Evolutionary conservation across 306 rosid genomes (phyloP), one percentile per base, ranked within the genome.

Genomic region (Citrullus mucosospermus): DNA sequence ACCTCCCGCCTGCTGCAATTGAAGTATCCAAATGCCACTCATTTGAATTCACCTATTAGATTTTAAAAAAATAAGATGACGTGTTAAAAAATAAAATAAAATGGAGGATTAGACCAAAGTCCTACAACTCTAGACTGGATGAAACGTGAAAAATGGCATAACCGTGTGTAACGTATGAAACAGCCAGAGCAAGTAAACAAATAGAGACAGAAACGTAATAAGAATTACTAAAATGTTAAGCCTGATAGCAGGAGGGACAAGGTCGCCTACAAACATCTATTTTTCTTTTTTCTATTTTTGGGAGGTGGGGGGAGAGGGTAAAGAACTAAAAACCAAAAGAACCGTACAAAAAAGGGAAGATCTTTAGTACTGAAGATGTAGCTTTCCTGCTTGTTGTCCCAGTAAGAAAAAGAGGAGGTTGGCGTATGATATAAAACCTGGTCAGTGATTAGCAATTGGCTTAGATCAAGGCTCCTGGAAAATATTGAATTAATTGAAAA

Each of bases 21-120:
- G 97, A 95, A 80, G 99, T 92, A 85, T 95, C 99, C 87, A 95
- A 88, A 80, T 95, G 96, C 99, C 99, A 95, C 80, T 95, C 97
- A 63, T 91, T 92, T 78, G 99, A 92, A 85, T 92, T 95, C 70
- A 95, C 97, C 99, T 95, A 86, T 79, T 65, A 60, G 81, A 86
- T 50, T 69, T 30, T 8, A 22, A 78, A 74, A 77, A 25, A 13
- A 46, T 38, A 28, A 60, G 20, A 58, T 15, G 51, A 73, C n/a
- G 6, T 10, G 36, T 50, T 72, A 15, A 17, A 12, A 34, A 66
- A 66, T 72, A 61, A 61, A 44, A 25, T 28, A 48, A 51, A 9
- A 22, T 20, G 53, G 44, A 71, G 38, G 41, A 30, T 73, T 13
- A 51, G 43, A 73, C 61, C 77, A 32, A 30, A 73, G 8, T 51